Percentiles rank a stretch among this genome's conserved stretches.
Conservation (phyloP, 129 eudicot genomes). For the Ambrosia artemisiifolia region DNA sequence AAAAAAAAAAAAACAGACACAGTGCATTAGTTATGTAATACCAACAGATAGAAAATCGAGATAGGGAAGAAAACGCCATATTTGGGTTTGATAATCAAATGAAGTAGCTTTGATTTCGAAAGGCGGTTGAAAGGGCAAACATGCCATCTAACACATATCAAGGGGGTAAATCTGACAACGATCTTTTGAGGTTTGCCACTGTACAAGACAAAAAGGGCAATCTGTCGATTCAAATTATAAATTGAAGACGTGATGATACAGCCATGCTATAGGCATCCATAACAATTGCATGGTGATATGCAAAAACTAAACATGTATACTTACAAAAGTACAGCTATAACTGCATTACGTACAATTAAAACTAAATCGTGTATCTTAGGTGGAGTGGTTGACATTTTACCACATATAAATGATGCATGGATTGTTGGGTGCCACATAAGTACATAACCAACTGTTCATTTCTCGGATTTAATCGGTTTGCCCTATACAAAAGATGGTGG, state of each 20-base stretch:
- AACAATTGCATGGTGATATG: too few species aligned
- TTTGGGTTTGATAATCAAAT: neutral
- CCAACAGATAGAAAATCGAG: neutral
- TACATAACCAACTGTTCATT: neutral
- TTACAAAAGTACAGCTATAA: neutral
- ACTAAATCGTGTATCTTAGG: neutral
- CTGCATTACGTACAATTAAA: neutral
- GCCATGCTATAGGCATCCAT: neutral
- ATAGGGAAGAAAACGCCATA: neutral
- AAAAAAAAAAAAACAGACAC: constrained; percentile 20
- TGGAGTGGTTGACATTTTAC: neutral
- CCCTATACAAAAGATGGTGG: neutral
- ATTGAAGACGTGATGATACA: neutral
- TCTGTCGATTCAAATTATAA: neutral
- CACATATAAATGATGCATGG: neutral
- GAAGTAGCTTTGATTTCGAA: neutral
- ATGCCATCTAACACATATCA: neutral
- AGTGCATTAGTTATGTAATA: constrained; percentile 14
- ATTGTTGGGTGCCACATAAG: neutral
- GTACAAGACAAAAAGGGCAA: neutral
- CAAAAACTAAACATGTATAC: neutral
- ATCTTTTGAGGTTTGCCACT: neutral
- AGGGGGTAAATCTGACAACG: neutral
- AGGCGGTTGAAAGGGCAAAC: neutral
- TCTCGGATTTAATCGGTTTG: neutral